Base-by-base conservation (phyloP, 2,329 filamentous ascomycete species). In the Ascochyta clinopodiicola region DNA sequence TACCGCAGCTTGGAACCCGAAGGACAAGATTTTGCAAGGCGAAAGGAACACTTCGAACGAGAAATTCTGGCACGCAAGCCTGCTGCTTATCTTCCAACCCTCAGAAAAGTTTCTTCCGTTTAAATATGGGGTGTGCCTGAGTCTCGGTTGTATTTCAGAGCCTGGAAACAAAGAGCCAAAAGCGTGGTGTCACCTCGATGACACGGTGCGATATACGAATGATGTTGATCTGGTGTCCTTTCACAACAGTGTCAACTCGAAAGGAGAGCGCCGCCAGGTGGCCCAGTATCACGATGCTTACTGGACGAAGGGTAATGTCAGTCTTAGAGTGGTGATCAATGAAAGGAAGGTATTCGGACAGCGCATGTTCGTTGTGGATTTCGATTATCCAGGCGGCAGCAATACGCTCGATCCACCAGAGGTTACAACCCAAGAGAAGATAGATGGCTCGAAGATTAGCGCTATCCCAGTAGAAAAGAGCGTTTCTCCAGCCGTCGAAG, bases 281-380 rank as follows among this genome's bases (percentile, higher is more conserved):
- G 9, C 21, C 2, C 6, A 27, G 13, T 38, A 25, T n/a, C 25
- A 7, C 8, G 40, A 24, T 31, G 29, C 29, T 31, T 15, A 15
- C 9, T 32, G 13, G 12, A 31, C 3, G 24, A n/a, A 12, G 25
- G 17, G 4, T 6, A 34, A 44, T 9, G 29, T 17, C 9, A 19
- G 25, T n/a, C 17, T 44, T 25, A 31, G 51, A 27, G 35, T 52
- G 6, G 19, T 17, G 8, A 46, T 46, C 10, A 13, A 35, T 15
- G 32, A 48, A 1, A 27, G 17, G n/a, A 46, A 48, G 22, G 51
- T 64, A 0, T 47, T 56, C 9, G 53, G 50, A 1, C 61, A 64
- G 32, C 29, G 40, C 3, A 64, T 64, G 59, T 64, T 64, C 25
- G 31, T 61, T 34, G 50, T 64, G 1, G 59, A 64, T 40, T 34